A percentile compares a stretch with the other conserved stretches of the same genome.
Evolutionary conservation across 73 alveolate genomes (phyloP).

Genomic region (Tetrahymena elliotti): DNA sequence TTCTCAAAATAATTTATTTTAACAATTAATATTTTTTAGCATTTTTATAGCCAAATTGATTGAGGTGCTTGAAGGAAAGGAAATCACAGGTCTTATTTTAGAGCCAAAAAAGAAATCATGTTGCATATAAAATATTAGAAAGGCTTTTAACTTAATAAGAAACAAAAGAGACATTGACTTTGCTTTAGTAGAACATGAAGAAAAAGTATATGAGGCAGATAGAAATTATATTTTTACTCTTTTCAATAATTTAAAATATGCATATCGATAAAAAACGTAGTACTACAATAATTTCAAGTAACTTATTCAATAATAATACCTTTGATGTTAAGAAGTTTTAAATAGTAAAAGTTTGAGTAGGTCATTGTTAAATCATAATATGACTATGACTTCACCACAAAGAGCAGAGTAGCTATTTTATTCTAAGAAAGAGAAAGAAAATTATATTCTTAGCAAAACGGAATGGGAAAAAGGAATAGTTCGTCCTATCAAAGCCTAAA

Average conservation of each 20-base stretch:
- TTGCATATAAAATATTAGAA: background rate
- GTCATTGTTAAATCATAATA: background rate
- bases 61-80: background rate
- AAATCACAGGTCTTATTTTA: background rate
- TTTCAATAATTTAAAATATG: background rate
- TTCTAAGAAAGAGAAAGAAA: background rate
- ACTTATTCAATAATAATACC: background rate
- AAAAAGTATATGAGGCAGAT: background rate
- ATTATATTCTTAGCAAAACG: background rate
- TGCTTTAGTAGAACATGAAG: background rate
- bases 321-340: background rate
- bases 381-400: background rate
- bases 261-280: background rate
- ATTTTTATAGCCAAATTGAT: background rate
- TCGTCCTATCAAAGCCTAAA: background rate
- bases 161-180: background rate
- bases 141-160: background rate
- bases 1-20: too few species aligned
- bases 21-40: background rate
- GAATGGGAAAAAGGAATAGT: background rate
- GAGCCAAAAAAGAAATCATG: background rate
- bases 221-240: background rate
- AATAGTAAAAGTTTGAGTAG: background rate
- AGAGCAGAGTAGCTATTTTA: background rate
- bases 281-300: background rate